Base-by-base conservation (phyloP, 208 protist species). In the Crithidia fasciculata region DNA sequence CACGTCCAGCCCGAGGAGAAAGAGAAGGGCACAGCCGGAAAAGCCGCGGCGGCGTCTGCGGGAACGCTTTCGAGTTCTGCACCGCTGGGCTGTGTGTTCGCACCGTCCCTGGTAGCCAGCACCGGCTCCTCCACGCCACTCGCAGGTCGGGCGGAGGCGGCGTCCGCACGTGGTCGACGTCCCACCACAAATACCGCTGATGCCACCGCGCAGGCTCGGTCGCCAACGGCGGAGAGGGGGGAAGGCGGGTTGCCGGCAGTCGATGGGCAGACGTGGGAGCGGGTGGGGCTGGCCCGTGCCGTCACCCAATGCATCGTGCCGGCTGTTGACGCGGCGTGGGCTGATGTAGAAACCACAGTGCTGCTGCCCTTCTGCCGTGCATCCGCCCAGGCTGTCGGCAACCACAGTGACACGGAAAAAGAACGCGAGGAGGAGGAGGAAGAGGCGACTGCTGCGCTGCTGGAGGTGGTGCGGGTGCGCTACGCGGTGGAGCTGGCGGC, bases 401-500 rank as follows among this genome's bases (percentile, higher is more conserved):
- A 28, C 28, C 28, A 28, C 28, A 1, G 1, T 1, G 28, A 28
- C 28, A 28, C 28, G 28, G 28, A 28, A 28, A 28, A 28, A 28
- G 28, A 28, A 28, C 28, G 28, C 28, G 28, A 28, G 28, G 28
- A 28, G 28, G 82, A 69, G 13, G 76, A 87, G 7, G 65, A 82
- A 19, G 74, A 82, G 18, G 61, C 72, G 36, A 44, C 82, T 13
- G 78, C 85, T 60, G 58, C 66, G 15, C 78, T 87, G 16, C 28
- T 92, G 55, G 86, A 92, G 53, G 78, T 86, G 45, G 39, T 83
- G 56, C 84, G 86, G 45, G 73, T 92, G 49, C 86, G 82, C 43
- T 87, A 88, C 36, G 79, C 74, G 12, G 81, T 92, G 50, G 87
- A 95, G 76, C 55, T 91, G 65, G 76, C 81, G 37, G 83, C 87